A percentile compares a stretch with the other conserved stretches of the same genome.
Evolutionary conservation across 257 asterid genomes (phyloP).

Genomic region (Salvia rosmarinus): DNA sequence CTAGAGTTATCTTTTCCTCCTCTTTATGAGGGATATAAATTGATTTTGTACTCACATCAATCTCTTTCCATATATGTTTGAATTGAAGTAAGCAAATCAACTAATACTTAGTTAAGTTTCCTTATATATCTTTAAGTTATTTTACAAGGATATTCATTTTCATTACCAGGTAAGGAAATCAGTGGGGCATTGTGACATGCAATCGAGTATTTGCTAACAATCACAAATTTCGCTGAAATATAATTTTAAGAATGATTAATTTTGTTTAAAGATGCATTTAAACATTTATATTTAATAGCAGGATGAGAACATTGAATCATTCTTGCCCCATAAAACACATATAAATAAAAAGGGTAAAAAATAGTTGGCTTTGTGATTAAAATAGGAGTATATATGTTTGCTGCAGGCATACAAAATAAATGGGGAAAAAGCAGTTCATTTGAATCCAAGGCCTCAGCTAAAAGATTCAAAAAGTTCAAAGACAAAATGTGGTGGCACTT

Average conservation of each 20-base stretch:
- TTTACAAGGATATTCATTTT: background rate
- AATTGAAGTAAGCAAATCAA: background rate
- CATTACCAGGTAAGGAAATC: background rate
- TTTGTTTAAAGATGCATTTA: background rate
- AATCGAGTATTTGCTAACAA: background rate
- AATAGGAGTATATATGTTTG: background rate
- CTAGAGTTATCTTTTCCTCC: background rate
- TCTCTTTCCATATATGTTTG: background rate
- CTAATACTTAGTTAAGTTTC: background rate
- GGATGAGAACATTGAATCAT: background rate
- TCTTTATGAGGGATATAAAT: background rate
- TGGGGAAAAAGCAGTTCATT: constrained; percentile 78
- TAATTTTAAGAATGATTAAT: too few relatives aligned
- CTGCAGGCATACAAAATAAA: constrained; percentile 75
- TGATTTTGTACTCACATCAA: background rate
- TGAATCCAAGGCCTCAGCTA: constrained; percentile 70
- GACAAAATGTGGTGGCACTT: constrained; percentile 50
- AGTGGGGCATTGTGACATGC: background rate
- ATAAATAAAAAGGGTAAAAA: too few relatives aligned
- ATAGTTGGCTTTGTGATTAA: background rate
- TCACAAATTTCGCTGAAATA: too few relatives aligned
- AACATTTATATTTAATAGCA: background rate
- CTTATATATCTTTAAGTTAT: background rate
- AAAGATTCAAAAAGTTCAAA: constrained; percentile 56
- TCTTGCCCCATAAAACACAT: background rate